phyloP scores from a whole-genome alignment of 2,329 filamentous ascomycete genomes.

The Diaporthe destruens region DNA sequence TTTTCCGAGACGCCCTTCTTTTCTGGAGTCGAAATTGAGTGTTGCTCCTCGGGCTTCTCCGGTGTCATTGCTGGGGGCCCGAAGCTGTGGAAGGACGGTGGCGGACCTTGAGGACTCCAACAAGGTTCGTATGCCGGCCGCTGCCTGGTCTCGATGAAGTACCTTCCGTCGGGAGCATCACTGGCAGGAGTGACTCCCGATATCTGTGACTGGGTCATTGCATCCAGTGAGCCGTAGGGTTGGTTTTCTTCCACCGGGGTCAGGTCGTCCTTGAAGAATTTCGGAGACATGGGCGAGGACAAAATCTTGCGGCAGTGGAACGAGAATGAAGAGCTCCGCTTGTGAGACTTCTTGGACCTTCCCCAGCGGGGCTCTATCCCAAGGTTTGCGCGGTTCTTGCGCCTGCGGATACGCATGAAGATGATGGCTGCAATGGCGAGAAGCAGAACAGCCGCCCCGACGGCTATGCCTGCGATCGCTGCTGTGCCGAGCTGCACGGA shows the following conservation, averaged over 20 bases:
- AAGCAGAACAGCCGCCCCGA: slow-evolving; percentile 53
- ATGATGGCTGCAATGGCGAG: slow-evolving; percentile 54
- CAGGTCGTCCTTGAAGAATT: slow-evolving; percentile 49
- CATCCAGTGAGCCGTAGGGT: slow-evolving; percentile 47
- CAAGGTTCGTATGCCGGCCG: slow-evolving; percentile 30
- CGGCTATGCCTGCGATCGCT: slow-evolving; percentile 59
- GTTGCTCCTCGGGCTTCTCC: neutral
- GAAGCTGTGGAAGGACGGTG: slow-evolving; percentile 16
- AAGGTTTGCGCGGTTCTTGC: slow-evolving; percentile 52
- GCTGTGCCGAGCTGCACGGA: slow-evolving; percentile 30
- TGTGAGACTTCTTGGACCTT: slow-evolving; percentile 44
- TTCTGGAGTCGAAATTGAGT: neutral
- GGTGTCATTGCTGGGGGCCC: neutral
- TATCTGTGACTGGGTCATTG: slow-evolving; percentile 41
- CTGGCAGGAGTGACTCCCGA: neutral
- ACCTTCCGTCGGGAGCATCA: neutral
- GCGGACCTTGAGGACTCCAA: slow-evolving; percentile 19
- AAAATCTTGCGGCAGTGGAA: slow-evolving; percentile 65
- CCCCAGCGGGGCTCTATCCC: slow-evolving; percentile 47
- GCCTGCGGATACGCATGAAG: slow-evolving; percentile 62
- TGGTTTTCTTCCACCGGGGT: slow-evolving; percentile 22
- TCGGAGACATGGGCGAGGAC: slow-evolving; percentile 53
- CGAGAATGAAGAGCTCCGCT: slow-evolving; percentile 60
- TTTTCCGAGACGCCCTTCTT: slow-evolving; percentile 27
- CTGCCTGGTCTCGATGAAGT: slow-evolving; percentile 40